Evolutionary conservation across 1,284 basidiomycete genomes (phyloP), one percentile per base, ranked within the genome.

Genomic region (Cutaneotrichosporon mucoides): DNA sequence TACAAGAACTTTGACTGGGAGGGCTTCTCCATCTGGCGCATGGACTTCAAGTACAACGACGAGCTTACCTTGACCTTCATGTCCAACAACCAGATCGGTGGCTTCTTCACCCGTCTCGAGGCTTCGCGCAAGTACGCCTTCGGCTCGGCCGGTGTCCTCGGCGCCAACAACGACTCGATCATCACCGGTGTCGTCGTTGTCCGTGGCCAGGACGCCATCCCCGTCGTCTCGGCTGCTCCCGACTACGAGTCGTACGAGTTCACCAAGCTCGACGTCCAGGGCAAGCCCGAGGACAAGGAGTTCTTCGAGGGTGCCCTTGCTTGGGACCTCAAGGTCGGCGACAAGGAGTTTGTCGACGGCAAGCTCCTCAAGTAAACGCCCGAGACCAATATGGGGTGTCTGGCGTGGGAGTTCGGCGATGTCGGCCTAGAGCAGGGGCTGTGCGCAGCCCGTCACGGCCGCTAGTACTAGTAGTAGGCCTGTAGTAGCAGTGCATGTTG

Each of bases 101-200:
- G 95, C 35, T 92, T 96, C 86, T 97, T 95, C 85, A 81, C 92
- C 82, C 92, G 95, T 67, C 86, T 98, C 13, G 93, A 96, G 82
- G 92, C 86, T 34, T 92, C 92, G 45, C 87, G 92, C 79, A 95
- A 96, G 79, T 92, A 93, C 84, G 85, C 95, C 68, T 96, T 97
- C 79, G 94, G 88, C 42, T 95, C 92, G 44, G 79, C 92, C 54
- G 92, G 91, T 79, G 95, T 98, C 35, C 87, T 94, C 62, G 94
- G 94, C 72, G 81, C 82, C 76, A 68, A 83, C 78, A 91, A 91
- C 81, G 82, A 88, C 78, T 86, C 84, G 36, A 61, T 88, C 73
- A 91, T 94, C 79, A 76, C 84, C 56, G 94, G 95, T 78, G 86
- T 80, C 55, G 77, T 98, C 68, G 88, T 98, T 78, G 75, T 84